A percentile compares a stretch with the other conserved stretches of the same genome.
These are phyloP conservation scores for Aureobasidium pullulans DNA, from an alignment of 2,329 filamentous ascomycete species.

Conservation along the genomic window DNA sequence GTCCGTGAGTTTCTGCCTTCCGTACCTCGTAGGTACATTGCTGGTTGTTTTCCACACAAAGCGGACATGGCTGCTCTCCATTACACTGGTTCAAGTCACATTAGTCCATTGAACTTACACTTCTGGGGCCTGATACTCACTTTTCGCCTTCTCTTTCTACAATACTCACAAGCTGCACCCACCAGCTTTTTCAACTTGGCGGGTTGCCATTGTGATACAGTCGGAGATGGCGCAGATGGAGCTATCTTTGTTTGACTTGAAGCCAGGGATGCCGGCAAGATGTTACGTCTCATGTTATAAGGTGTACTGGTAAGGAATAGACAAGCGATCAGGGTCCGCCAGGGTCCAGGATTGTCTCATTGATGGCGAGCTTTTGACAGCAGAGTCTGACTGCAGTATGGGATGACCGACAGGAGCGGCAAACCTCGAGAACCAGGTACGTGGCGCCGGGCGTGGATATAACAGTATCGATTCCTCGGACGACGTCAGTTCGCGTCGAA, in stretches of 20 bases:
- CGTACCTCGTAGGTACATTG: constrained; percentile 13
- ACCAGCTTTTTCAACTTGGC: not conserved
- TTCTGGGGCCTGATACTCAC: not conserved
- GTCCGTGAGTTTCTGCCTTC: constrained; percentile 12
- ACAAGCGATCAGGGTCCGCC: not conserved
- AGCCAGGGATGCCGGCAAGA: not conserved
- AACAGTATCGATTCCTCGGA: no score
- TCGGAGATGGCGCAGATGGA: not conserved
- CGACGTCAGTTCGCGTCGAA: no score
- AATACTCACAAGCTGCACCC: constrained; percentile 2
- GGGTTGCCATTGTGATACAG: not conserved
- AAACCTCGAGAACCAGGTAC: no score
- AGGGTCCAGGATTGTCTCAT: not conserved
- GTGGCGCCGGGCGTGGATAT: no score
- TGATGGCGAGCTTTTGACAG: not conserved
- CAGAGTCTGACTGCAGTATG: not conserved
- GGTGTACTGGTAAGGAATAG: no score
- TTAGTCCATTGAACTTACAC: not conserved
- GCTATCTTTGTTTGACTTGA: not conserved
- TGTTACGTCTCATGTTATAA: not conserved
- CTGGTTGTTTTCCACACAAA: not conserved
- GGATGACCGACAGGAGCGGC: not conserved
- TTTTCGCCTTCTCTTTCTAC: constrained; percentile 6
- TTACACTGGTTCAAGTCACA: not conserved
- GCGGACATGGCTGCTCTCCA: constrained; percentile 1